Base-by-base conservation (phyloP, 2,329 filamentous ascomycete genomes). In the Fusarium albidum region DNA sequence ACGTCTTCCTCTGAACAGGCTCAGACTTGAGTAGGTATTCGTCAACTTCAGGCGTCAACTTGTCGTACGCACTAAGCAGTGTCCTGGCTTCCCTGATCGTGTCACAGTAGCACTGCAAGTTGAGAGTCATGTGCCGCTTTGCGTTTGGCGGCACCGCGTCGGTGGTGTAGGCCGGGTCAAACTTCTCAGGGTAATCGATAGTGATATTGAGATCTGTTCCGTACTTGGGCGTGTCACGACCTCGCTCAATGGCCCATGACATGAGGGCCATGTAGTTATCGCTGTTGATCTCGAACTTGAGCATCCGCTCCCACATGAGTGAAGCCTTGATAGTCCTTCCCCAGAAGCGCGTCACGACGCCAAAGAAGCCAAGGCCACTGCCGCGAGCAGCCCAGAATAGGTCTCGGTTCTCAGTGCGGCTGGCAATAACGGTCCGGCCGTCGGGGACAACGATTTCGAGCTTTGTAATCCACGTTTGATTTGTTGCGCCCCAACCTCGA, bases 201-300 rank as follows among this genome's bases (percentile, higher is more conserved):
- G 51, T 53, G 12, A 53, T 44, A 27, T 53, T 53, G 25, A 53
- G 45, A 26, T 53, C 51, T 2, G 51, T 53, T 15, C 51, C 51
- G 25, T 53, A 53, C 28, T 53, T 53, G 12, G 51, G 51, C 6
- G 51, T 53, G 39, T 53, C 51, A n/a, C 51, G 51, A 15, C 51
- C 51, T 17, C 51, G 34, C 28, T 53, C 51, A 15, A 53, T 45
- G 18, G 45, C 51, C 51, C 45, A 53, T 11, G 45, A 49, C 51
- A 53, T 53, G 10, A 53, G 45, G 3, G 45, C 17, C 51, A 49
- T 49, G 51, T 53, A 53, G 21, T 49, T 53, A n/a, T 49, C 51
- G 28, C 39, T 53, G 21, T 53, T 49, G 25, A 53, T 53, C 13
- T 49, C 45, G n/a, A 53, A 53, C 26, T 53, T 53, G 26, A 53